phyloP scores from a whole-genome alignment of 1,139 yeast genomes.

The Suhomyces taliae region DNA sequence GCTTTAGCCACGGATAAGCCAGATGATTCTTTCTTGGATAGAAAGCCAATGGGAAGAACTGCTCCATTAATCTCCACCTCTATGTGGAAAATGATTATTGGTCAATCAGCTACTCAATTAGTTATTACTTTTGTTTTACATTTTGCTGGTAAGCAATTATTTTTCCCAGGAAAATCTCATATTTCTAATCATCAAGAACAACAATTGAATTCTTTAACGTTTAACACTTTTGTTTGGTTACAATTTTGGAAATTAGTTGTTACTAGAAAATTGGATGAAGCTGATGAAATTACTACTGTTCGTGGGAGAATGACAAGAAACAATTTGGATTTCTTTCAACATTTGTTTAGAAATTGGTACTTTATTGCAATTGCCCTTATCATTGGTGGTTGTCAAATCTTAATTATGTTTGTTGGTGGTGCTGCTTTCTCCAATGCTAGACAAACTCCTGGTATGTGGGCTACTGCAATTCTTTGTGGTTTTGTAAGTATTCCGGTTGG shows the following conservation, averaged over 20 bases:
- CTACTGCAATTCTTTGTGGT: conserved; percentile 82
- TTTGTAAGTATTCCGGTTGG: conserved; percentile 82
- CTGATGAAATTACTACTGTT: conserved; percentile 60
- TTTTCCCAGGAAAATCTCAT: conserved; percentile 39
- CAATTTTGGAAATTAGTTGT: conserved; percentile 93
- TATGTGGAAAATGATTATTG: conserved; percentile 98
- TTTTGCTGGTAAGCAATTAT: conserved; percentile 70
- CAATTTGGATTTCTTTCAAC: conserved; percentile 79
- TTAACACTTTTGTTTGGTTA: conserved; percentile 96
- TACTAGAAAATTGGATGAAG: conserved; percentile 89
- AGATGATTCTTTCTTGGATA: conserved; percentile 70
- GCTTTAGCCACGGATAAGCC: conserved; percentile 99
- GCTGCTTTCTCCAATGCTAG: conserved; percentile 83
- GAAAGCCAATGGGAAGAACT: conserved; percentile 82
- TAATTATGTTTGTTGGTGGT: conserved; percentile 97
- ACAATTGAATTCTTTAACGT: conserved; percentile 79
- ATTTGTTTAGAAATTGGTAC: conserved; percentile 78
- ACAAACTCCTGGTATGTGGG: conserved; percentile 89
- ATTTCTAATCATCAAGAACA: conserved; percentile 48
- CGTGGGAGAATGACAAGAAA: conserved; percentile 56
- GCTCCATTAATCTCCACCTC: conserved; percentile 83
- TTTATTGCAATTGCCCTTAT: conserved; percentile 69
- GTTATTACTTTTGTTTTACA: conserved; percentile 75
- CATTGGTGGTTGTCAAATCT: conserved; percentile 79
- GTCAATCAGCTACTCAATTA: conserved; percentile 80